Percentiles rank a stretch among this genome's conserved stretches.
Evolutionary conservation across 2,329 filamentous ascomycete species (phyloP).

Genomic region (Didymellaceae sp.): DNA sequence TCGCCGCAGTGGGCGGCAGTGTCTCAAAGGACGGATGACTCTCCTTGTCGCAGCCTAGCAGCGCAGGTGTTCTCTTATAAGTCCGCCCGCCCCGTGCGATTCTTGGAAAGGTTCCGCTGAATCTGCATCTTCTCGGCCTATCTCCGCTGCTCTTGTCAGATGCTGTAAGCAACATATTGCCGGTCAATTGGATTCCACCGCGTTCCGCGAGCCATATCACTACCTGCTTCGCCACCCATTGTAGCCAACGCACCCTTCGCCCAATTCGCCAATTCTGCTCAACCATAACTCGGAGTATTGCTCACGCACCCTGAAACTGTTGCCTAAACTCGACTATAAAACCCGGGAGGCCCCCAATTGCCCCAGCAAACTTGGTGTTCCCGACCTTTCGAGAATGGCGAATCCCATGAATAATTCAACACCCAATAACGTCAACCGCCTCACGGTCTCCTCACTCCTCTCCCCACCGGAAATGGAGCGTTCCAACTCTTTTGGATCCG

Average conservation of each 20-base stretch:
- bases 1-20: conserved; percentile 24
- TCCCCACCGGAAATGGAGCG: conserved; percentile 51
- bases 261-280: conserved; percentile 14
- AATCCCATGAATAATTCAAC: conserved; percentile 37
- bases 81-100: conserved; percentile 28
- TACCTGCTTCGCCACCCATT: conserved; percentile 33
- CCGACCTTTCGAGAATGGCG: conserved; percentile 29
- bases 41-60: conserved; percentile 21
- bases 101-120: conserved; percentile 35
- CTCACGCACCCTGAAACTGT: conserved; percentile 5
- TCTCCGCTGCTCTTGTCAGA: conserved; percentile 33
- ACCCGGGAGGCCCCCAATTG: conserved; percentile 16
- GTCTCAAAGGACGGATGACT: conserved; percentile 22
- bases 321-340: conserved; percentile 19
- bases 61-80: conserved; percentile 29
- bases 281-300: conserved; percentile 3
- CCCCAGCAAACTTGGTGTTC: conserved; percentile 28
- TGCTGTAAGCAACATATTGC: conserved; percentile 38
- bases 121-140: conserved; percentile 28
- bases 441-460: conserved; percentile 49
- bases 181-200: conserved; percentile 41
- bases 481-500: conserved; percentile 49
- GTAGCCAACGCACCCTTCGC: conserved; percentile 15
- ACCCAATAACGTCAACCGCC: conserved; percentile 40
- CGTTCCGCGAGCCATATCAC: conserved; percentile 36